Conservation (phyloP, 2,329 filamentous ascomycete species). For the Ilyonectria mors-panacis region DNA sequence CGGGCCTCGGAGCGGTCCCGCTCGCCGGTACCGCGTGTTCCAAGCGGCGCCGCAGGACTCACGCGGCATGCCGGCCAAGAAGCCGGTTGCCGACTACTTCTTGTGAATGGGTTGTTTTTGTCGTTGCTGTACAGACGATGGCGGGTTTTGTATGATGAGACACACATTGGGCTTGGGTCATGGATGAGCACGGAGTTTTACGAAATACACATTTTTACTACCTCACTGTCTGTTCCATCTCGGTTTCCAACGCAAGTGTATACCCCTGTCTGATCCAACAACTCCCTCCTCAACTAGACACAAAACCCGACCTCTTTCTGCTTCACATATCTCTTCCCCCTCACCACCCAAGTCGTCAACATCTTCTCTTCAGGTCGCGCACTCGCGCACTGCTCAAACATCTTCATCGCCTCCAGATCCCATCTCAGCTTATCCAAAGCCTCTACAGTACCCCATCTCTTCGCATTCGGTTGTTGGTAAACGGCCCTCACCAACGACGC, state of each 20-base stretch:
- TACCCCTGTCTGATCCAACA: background rate
- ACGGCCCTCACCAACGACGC: slow-evolving; percentile 21
- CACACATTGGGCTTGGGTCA: slow-evolving; percentile 37
- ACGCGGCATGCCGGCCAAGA: slow-evolving; percentile 98
- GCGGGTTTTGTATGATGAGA: slow-evolving; percentile 40
- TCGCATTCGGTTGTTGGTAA: slow-evolving; percentile 18
- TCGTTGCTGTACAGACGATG: slow-evolving; percentile 21
- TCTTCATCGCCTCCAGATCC: background rate
- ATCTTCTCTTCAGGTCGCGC: background rate
- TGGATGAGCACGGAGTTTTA: slow-evolving; percentile 45
- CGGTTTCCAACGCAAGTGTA: background rate
- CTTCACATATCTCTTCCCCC: background rate
- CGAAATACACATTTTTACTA: slow-evolving; percentile 35
- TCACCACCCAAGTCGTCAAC: background rate
- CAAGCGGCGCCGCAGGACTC: slow-evolving; percentile 97
- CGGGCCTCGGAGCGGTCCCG: slow-evolving; percentile 75
- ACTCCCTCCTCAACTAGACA: slow-evolving; percentile 13
- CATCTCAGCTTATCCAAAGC: background rate
- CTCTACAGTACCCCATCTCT: slow-evolving; percentile 31
- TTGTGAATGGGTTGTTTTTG: slow-evolving; percentile 62
- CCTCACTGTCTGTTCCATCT: slow-evolving; percentile 13
- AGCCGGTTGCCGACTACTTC: slow-evolving; percentile 98
- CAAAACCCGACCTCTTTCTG: background rate
- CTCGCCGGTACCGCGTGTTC: slow-evolving; percentile 93
- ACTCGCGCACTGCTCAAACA: background rate